Evolutionary conservation across 495 filamentous ascomycete species (phyloP), one percentile per base, ranked within the genome.

Genomic region (Cairneyella variabilis): DNA sequence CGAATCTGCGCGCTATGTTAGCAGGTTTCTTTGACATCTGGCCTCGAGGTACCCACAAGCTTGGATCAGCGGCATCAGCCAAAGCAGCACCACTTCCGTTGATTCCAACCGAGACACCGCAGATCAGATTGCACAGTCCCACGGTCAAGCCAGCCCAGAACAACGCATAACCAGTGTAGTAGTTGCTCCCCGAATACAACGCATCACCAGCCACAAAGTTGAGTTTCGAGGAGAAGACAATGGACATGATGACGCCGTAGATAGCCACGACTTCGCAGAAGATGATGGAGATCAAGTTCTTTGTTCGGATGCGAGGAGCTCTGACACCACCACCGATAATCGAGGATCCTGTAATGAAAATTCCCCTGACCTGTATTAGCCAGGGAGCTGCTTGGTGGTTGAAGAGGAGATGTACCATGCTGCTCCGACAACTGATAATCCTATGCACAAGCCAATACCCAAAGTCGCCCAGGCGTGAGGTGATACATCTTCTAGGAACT

Each of bases 221-320:
- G 51, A 99, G 69, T 65, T 96, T 93, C 26, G 91, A 75, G 32
- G 91, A 95, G 76, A 96, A 97, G 40, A 99, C 84, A 68, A 99
- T 99, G 56, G 92, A 85, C 89, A 97, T 97, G 72, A 99, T 99
- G 63, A 99, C 91, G 63, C 95, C 95, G 77, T 99, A 99, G 68
- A 99, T 99, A 64, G 95, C 95, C 57, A 99, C 95, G 59, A 97
- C 95, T 73, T 99, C 95, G 75, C 95, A 99, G 79, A 99, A 99
- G 75, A 99, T 97, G 75, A 99, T 97, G 60, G 95, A 97, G 66
- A 99, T 96, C 54, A 99, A 69, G 73, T 97, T 99, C 83, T 99
- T 99, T 48, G 95, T 99, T 61, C 92, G 87, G 67, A 99, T 97
- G 59, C 93, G 83, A 17, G 93, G 95, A 23, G 95, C 93, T 62